Base-by-base conservation (phyloP, 352 stramenopile genomes). In the Globisporangium spinosum region DNA sequence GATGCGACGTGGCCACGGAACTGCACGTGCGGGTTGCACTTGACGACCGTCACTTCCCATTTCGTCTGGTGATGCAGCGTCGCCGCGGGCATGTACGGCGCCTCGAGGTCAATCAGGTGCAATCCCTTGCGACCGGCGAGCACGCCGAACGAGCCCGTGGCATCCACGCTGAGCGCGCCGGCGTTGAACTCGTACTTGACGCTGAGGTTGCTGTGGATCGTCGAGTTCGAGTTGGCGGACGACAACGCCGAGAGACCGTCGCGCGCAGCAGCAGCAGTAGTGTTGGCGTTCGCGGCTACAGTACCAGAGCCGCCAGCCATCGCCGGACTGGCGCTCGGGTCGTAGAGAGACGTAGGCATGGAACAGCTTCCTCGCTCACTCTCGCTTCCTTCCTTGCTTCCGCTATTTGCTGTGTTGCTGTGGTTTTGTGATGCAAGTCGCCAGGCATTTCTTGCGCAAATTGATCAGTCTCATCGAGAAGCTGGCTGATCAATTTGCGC, bases 41-140 rank as follows among this genome's bases (percentile, higher is more conserved):
- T 86, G 47, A 90, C 87, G 32, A 94, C 87, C 2, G 83, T 72
- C 55, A 94, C 86, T 51, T 93, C 85, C 62, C 88, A 87, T 29
- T 93, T 92, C 57, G 82, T 95, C 74, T 92, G 85, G 58, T 93
- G 83, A 49, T 91, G 78, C 27, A 95, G 71, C 55, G 84, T 92
- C 17, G 78, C 72, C 1, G 74, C 72, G 1, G 82, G 77, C 51
- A 78, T 65, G 59, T 84, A 89, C 29, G 85, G 87, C 63, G 79
- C 74, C 61, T 92, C 85, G 10, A 95, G 73, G 47, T 93, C 81
- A 13, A 95, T 70, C 0, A 95, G 64, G 34, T 95, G 83, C 29
- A 95, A 78, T 0, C 87, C 87, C 45, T 82, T 87, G 22, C 85
- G 79, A 10, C 82, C 80, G 1, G 82, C 87, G 29, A 95, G 72